Base-by-base conservation (phyloP, 805 yeast species). In the Pichia cephalocereana region DNA sequence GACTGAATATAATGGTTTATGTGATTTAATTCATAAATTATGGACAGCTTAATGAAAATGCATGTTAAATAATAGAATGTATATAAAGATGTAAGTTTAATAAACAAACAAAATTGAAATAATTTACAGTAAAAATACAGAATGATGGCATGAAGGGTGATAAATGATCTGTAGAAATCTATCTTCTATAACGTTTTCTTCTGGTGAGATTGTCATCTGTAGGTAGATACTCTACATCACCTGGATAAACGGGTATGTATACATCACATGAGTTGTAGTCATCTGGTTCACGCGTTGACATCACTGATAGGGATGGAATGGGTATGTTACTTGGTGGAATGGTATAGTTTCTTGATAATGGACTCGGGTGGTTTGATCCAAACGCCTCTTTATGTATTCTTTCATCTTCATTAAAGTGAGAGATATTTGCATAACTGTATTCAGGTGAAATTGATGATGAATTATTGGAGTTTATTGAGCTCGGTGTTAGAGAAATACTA, bases 1-100 rank as follows among this genome's bases (percentile, higher is more conserved):
- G 62, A 83, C 95, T 12, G 79, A 83, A 51, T 83, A 82, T 56
- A 81, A 80, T 58, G 99, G 99, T 8, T 55, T 91, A 37, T 74
- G 80, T 48, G 87, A 82, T 49, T 71, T 91, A 48, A 59, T 86
- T 39, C 62, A 68, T 52, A 72, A 70, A 57, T 55, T 86, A 44
- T 90, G 96, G 96, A 60, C 55, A 41, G 76, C 80, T 37, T 57
- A 36, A 34, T 34, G n/a, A 15, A 34, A 14, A 44, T 18, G 38
- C 17, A 19, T 9, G 38, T 19, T 18, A 26, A 8, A 43, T 32
- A 23, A 9, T 15, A 17, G 4, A 1, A 26, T 36, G 32, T 42
- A 19, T 43, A 43, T 39, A 41, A 19, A 32, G 18, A 19, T 19
- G 23, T 23, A 23, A 23, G 26, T 23, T 23, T 5, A 23, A 23